Evolutionary conservation across 176 grass and related monocot genomes (phyloP), one percentile per base, ranked within the genome.

Genomic region (Triticum dicoccoides): DNA sequence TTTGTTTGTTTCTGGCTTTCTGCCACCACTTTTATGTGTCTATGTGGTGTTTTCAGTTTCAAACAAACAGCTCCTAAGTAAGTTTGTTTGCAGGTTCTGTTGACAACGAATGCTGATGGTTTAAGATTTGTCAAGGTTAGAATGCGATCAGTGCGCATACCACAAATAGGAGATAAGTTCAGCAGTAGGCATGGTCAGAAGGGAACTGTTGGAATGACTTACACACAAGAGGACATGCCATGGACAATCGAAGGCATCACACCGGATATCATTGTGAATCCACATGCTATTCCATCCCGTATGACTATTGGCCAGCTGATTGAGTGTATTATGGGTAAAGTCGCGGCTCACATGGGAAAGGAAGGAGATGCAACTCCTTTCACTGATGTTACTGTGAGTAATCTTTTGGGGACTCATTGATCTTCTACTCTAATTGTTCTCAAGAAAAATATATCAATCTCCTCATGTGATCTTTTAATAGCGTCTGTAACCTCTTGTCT

Each of bases 31-130:
- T 29, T 23, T 27, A 47, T 80, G 27, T 73, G 58, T 32, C 11
- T 69, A 9, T 37, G n/a, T 20, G 4, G 51, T 49, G 63, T 80
- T 29, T 77, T 69, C 37, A 72, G 13, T 76, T 85, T 65, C 51
- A 58, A 84, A 81, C 62, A 61, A 30, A 54, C 70, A 73, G 51
- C 39, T 80, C 32, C 76, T 86, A 81, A 79, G 3, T 59, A 8
- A 85, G 29, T 21, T 42, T 76, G 76, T 66, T 76, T 92, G 51
- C 84, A 98, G 93, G 94, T 99, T 90, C 87, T 99, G 52, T 84
- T 99, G 79, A 99, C 97, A 66, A 99, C 97, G 90, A 99, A 96
- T 87, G 97, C 97, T 80, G 97, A 99, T 92, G 97, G 97, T 85
- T 89, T 94, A 87, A 92, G 92, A 82, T 99, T 94, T 92, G 97